phyloP scores from a whole-genome alignment of 495 filamentous ascomycete genomes.

The Corynascus novoguineensis region DNA sequence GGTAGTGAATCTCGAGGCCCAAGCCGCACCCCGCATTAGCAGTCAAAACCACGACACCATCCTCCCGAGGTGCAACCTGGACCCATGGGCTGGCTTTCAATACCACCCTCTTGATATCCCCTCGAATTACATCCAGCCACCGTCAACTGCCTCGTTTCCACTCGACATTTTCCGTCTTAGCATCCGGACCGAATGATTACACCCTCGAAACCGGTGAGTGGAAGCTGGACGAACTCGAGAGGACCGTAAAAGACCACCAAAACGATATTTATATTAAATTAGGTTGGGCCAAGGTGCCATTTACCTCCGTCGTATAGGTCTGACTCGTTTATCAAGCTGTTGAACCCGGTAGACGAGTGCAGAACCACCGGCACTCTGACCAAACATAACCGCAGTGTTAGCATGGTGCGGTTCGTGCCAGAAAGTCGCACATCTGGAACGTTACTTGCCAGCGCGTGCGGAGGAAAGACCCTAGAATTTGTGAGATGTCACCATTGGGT shows the following conservation, averaged over 20 bases:
- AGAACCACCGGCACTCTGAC: constrained; percentile 90
- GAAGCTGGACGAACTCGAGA: constrained; percentile 88
- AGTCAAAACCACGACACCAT: constrained; percentile 63
- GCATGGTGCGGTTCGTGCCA: constrained; percentile 81
- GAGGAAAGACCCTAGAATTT: constrained; percentile 82
- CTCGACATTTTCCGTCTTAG: constrained; percentile 82
- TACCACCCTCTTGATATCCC: constrained; percentile 68
- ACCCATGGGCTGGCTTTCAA: constrained; percentile 79
- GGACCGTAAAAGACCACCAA: constrained; percentile 91
- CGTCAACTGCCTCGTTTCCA: constrained; percentile 95
- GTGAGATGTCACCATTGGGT: constrained; percentile 89
- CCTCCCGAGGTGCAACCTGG: constrained; percentile 62
- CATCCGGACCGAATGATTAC: constrained; percentile 81
- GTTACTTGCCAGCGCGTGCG: constrained; percentile 70
- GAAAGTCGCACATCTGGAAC: constrained; percentile 65
- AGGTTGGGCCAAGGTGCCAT: constrained; percentile 78
- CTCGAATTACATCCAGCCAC: constrained; percentile 77
- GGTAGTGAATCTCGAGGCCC: constrained; percentile 89
- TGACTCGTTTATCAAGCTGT: constrained; percentile 91
- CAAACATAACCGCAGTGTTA: constrained; percentile 89
- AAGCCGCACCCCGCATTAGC: constrained; percentile 63
- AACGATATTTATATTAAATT: constrained; percentile 82
- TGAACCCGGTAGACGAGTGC: constrained; percentile 91
- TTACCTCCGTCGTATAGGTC: constrained; percentile 80
- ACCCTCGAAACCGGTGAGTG: constrained; percentile 97